Base-by-base conservation (phyloP, 345 rosid species). In the Brassica incana region DNA sequence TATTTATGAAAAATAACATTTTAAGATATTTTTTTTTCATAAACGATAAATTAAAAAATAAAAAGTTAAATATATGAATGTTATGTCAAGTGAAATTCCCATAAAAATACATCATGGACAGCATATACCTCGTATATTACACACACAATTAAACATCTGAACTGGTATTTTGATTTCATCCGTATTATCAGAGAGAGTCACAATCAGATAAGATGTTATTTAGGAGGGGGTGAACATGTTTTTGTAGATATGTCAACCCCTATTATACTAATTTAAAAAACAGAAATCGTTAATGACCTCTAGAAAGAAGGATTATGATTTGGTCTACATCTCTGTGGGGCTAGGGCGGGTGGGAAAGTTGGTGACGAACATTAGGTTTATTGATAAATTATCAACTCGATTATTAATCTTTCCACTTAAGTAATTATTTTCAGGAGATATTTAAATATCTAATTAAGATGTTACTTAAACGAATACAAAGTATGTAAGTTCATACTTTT, bases 251-350 rank as follows among this genome's bases (percentile, higher is more conserved):
- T 80, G 83, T 74, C 83, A 80, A 69, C 79, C 83, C 77, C 71
- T 69, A 80, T 5, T 63, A 68, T 63, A 64, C 23, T 62, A 80
- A 62, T 74, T 67, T 23, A 6, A 62, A 73, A 60, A 73, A 35
- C 5, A 80, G 6, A 74, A 69, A 54, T 36, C 29, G 67, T 56
- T 69, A 80, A 80, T 74, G 43, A 69, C 71, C 71, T 74, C 67
- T 69, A 80, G 2, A 80, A 52, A 74, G 50, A 74, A 63, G 50
- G 43, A 63, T 63, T 52, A 69, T 74, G 66, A 74, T 80, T 80
- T 80, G 83, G 82, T 79, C 82, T 74, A 79, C 60, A 50, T 79
- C 45, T 68, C 65, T 62, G 78, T 74, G 76, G 79, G 79, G 76
- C 65, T 80, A 52, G 6, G 50, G 36, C 79, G 62, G 79, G 79